Evolutionary conservation across 2,329 filamentous ascomycete genomes (phyloP), one percentile per base, ranked within the genome.

Genomic region (Stagonosporopsis rhizophila): DNA sequence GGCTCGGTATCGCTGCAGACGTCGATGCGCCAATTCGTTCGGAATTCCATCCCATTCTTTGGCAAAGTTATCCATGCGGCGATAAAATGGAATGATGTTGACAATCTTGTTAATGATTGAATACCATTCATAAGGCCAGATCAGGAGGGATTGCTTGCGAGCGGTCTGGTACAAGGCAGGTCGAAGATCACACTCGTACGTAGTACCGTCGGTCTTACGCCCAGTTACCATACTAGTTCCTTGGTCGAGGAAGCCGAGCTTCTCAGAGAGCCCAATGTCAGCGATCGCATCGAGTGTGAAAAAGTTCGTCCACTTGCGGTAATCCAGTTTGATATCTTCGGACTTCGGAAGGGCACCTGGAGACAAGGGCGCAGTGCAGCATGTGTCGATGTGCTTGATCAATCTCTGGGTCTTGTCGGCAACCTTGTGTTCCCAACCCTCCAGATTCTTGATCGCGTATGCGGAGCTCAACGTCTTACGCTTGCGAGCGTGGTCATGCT

Each of bases 241-340:
- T 20, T 71, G 66, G 40, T 84, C 82, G 2, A 85, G 75, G 58
- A 84, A 81, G 0, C 81, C 80, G 1, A 85, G 76, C n/a, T 74
- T 76, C 48, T 83, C 78, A 0, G 76, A 80, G 0, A 85, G 73
- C 1, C 82, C 83, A 65, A 86, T 85, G 49, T 85, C 81, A 15
- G 80, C 82, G 46, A 85, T 85, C 2, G 82, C 83, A 53, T 86
- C 83, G 14, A 85, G 73, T 0, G 81, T 82, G 67, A 85, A 85
- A 72, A 82, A 83, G 68, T 84, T 85, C 22, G 78, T 76, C 79
- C 79, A 85, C 6, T 74, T 72, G 4, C 82, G 79, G 51, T 80
- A 82, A 61, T 85, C 81, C 17, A 85, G 73, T 0, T 74, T 81
- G 17, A 82, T 51, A 44, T 83, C 80, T 25, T 72, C 64, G 1